Base-by-base conservation (phyloP, 225 moss, liverwort and hornwort genomes). In the Pseudoscleropodium purum region DNA sequence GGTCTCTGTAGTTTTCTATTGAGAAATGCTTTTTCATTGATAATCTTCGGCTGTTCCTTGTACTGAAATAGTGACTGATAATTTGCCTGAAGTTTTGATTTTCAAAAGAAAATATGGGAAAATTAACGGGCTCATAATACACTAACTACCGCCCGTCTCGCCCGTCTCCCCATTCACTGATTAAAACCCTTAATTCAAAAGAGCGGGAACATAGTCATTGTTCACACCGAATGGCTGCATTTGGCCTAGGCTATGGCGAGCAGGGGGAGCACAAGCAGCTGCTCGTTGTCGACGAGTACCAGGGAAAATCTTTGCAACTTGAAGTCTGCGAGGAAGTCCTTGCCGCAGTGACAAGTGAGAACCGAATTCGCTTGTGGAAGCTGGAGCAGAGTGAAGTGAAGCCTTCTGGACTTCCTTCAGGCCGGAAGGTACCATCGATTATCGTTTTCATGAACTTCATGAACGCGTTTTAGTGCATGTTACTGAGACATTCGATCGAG, bases 301-400 rank as follows among this genome's bases (percentile, higher is more conserved):
- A 95, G 59, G 95, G 95, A 15, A 93, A 69, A 85, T 59, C 89
- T 37, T 56, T 87, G 78, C 93, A 85, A n/a, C 86, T 95, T 43
- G 91, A 93, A 49, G 93, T 91, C 49, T 91, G 89, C 61, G 88
- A 82, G 79, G 89, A 92, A 30, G 87, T 87, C 73, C 89, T 93
- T 66, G 90, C 89, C 31, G 92, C 90, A 60, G 91, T 93, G 52
- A 99, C 99, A 31, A 91, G 84, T 43, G 94, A 91, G 77, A 91
- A 93, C 67, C 92, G 92, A 54, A 92, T 99, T 76, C 95, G 95
- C 41, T 90, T 95, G 57, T 99, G 97, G 97, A 95, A 90, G 85
- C 85, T 96, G 64, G 91, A 94, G 79, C 90, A 85, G 41, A 79
- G 85, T 81, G 94, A 95, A 45, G 84, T 92, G 80, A 94, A 95